Conservation (phyloP, 176 grass and related monocot species). For the Oryza punctata region DNA sequence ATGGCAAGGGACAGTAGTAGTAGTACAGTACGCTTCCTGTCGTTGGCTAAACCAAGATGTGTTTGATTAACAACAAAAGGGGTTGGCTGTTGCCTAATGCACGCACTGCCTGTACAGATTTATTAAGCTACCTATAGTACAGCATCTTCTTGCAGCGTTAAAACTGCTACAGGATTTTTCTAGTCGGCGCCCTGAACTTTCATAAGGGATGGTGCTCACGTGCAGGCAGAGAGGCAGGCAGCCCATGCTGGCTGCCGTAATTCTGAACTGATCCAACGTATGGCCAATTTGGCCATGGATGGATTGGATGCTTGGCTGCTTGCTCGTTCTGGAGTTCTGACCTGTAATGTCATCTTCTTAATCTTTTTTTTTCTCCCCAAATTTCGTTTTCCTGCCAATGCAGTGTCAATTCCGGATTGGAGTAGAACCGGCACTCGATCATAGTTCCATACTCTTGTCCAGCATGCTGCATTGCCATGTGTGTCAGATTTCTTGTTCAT, state of each 20-base stretch:
- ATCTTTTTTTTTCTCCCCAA: not conserved
- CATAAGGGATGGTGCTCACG: conserved; percentile 14
- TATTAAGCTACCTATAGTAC: not conserved
- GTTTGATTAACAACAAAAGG: not conserved
- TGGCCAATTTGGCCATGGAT: not conserved
- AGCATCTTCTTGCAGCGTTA: not conserved
- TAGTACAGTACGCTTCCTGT: not conserved
- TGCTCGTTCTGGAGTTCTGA: not conserved
- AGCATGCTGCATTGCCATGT: not conserved
- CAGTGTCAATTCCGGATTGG: not conserved
- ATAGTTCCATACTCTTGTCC: not conserved
- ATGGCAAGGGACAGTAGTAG: not conserved
- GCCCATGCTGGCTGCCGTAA: not conserved
- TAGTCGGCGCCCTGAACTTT: not conserved
- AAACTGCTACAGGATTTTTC: conserved; percentile 8
- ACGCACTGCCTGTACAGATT: not conserved
- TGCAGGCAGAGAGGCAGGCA: not conserved
- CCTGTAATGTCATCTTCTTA: too few species aligned
- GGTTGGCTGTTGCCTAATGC: not conserved
- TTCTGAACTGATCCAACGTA: not conserved
- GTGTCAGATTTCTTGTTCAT: not conserved
- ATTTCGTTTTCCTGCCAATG: not conserved
- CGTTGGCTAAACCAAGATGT: not conserved
- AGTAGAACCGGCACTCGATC: not conserved
- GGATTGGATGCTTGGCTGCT: too few species aligned